These are phyloP conservation scores for Sporobolomyces phaffii DNA, from an alignment of 768 basidiomycete genomes.

Conservation along the genomic window DNA sequence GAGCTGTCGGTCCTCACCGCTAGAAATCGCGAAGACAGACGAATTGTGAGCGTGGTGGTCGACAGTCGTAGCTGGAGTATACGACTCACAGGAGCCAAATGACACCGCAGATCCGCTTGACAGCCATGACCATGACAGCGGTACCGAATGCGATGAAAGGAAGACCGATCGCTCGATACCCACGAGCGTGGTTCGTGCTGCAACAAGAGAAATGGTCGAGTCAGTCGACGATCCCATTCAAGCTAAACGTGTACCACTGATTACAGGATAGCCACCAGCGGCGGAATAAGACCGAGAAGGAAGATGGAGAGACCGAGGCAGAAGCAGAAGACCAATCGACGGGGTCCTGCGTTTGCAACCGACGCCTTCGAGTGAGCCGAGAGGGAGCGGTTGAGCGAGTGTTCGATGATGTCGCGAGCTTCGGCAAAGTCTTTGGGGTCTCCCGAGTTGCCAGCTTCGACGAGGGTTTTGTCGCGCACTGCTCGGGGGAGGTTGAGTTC, in stretches of 20 bases:
- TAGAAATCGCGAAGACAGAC: not conserved
- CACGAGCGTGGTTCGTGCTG: slow-evolving; percentile 30
- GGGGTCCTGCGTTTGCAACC: slow-evolving; percentile 35
- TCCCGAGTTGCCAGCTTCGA: slow-evolving; percentile 34
- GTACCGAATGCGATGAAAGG: slow-evolving; percentile 29
- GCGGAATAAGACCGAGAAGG: slow-evolving; percentile 26
- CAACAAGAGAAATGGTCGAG: not conserved
- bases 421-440: slow-evolving; percentile 34
- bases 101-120: slow-evolving; percentile 34
- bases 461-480: slow-evolving; percentile 32
- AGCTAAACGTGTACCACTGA: no score
- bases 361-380: slow-evolving; percentile 11
- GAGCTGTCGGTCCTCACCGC: slow-evolving; percentile 36
- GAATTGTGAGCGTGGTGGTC: no score
- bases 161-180: slow-evolving; percentile 26
- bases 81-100: slow-evolving; percentile 31
- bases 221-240: slow-evolving; percentile 14
- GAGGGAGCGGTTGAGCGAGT: slow-evolving; percentile 33
- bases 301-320: slow-evolving; percentile 33
- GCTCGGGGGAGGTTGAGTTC: slow-evolving; percentile 37
- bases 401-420: slow-evolving; percentile 35
- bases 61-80: no score
- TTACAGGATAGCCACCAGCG: slow-evolving; percentile 32
- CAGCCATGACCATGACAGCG: slow-evolving; percentile 36
- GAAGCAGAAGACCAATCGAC: slow-evolving; percentile 34